These are phyloP conservation scores for Trichomonas gallinae DNA, from an alignment of 208 protist genomes.

Conservation along the genomic window DNA sequence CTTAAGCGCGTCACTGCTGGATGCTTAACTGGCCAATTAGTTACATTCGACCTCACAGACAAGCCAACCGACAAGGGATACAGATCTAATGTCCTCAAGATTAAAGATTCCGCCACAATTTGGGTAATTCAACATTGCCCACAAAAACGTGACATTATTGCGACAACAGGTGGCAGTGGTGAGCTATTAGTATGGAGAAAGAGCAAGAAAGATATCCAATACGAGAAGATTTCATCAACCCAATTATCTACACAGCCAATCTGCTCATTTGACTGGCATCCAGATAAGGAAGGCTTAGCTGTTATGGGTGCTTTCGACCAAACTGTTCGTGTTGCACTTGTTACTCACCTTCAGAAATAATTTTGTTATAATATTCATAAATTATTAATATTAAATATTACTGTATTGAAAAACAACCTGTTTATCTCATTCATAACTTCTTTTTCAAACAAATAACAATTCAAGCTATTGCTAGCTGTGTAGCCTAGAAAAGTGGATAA, in stretches of 20 bases:
- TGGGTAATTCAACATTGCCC: slow-evolving; percentile 42
- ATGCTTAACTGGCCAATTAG: neutral
- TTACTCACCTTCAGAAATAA: slow-evolving; percentile 22
- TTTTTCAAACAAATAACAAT: too few relatives aligned
- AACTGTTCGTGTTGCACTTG: slow-evolving; percentile 27
- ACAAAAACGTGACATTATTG: slow-evolving; percentile 42
- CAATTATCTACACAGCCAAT: slow-evolving; percentile 37
- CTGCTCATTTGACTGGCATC: slow-evolving; percentile 39
- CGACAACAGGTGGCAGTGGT: slow-evolving; percentile 42
- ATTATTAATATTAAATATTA: too few relatives aligned
- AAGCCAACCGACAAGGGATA: neutral
- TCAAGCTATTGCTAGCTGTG: too few relatives aligned
- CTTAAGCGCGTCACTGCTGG: neutral
- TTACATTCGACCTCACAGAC: neutral
- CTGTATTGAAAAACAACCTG: too few relatives aligned
- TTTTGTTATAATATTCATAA: too few relatives aligned
- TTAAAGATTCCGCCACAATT: slow-evolving; percentile 32
- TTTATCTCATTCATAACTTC: too few relatives aligned
- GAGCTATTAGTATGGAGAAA: slow-evolving; percentile 40
- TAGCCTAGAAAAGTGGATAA: too few relatives aligned
- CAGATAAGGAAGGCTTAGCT: slow-evolving; percentile 40
- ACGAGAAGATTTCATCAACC: neutral
- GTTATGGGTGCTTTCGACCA: slow-evolving; percentile 42
- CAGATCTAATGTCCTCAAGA: neutral
- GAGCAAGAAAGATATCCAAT: slow-evolving; percentile 3